These are phyloP conservation scores for Eudorina sp. DNA, from an alignment of 139 green algal genomes.

Conservation along the genomic window DNA sequence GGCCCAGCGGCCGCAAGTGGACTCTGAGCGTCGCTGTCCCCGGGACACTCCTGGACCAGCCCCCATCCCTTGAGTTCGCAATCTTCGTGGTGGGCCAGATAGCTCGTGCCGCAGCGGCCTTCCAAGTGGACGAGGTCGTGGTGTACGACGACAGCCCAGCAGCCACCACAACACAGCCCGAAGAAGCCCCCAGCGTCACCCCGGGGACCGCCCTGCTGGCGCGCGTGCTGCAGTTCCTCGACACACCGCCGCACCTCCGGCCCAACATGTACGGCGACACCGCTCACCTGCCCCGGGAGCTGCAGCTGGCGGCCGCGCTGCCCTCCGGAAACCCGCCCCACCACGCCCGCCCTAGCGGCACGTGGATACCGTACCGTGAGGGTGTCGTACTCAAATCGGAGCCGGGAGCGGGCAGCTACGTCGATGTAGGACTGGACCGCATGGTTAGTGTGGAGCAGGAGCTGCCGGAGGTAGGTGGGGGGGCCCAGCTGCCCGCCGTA, in stretches of 20 bases:
- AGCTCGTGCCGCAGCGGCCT: constrained; percentile 82
- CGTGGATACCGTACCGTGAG: constrained; percentile 91
- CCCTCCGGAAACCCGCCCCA: constrained; percentile 90
- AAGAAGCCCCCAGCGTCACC: not conserved
- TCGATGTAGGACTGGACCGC: constrained; percentile 87
- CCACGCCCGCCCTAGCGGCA: constrained; percentile 77
- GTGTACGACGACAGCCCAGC: constrained; percentile 79
- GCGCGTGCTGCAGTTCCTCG: constrained; percentile 87
- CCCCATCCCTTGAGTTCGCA: constrained; percentile 78
- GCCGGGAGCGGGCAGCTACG: constrained; percentile 60
- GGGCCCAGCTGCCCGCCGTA: not conserved
- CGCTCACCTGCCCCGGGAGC: constrained; percentile 44
- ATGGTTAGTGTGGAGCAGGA: constrained; percentile 62
- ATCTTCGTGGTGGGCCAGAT: constrained; percentile 82
- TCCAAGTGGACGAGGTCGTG: constrained; percentile 89
- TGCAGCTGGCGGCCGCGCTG: constrained; percentile 63
- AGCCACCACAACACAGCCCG: not conserved
- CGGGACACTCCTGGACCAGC: constrained; percentile 84
- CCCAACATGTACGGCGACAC: constrained; percentile 30
- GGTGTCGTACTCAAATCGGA: constrained; percentile 75
- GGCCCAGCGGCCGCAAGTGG: constrained; percentile 29
- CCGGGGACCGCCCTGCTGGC: constrained; percentile 79
- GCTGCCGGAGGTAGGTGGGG: constrained; percentile 30
- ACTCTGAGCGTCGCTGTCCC: constrained; percentile 85
- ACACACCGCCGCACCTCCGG: constrained; percentile 92